A percentile compares a stretch with the other conserved stretches of the same genome.
These are phyloP conservation scores for Nemania sp. DNA, from an alignment of 2,329 filamentous ascomycete species.

Conservation along the genomic window DNA sequence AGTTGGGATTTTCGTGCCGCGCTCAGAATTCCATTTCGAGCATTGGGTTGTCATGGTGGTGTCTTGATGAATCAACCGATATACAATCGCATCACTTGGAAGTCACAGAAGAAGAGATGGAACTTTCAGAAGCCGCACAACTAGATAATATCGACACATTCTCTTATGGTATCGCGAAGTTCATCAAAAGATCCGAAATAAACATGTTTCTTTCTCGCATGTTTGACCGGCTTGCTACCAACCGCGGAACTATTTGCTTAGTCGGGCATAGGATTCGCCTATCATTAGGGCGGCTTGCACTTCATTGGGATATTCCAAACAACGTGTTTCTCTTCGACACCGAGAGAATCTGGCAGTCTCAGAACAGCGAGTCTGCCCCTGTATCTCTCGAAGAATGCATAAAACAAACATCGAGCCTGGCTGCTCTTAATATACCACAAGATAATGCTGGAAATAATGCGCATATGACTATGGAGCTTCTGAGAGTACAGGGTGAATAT, in stretches of 20 bases:
- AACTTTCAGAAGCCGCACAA: too few species aligned
- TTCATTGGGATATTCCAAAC: background rate
- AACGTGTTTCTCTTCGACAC: background rate
- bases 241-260: background rate
- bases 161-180: background rate
- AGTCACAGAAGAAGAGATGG: too few species aligned
- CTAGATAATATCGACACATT: background rate
- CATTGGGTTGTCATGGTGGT: too few species aligned
- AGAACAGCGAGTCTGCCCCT: background rate
- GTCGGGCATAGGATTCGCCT: background rate
- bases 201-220: background rate
- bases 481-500: background rate
- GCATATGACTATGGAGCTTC: background rate
- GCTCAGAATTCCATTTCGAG: too few species aligned
- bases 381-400: background rate
- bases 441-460: background rate
- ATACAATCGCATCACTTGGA: too few species aligned
- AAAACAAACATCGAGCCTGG: background rate
- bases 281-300: background rate
- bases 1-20: too few species aligned
- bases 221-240: background rate
- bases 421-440: background rate
- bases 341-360: background rate
- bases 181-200: background rate
- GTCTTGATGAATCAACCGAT: too few species aligned